Evolutionary conservation across 805 yeast species (phyloP), one percentile per base, ranked within the genome.

Genomic region (Saccharomycopsis fermentans): DNA sequence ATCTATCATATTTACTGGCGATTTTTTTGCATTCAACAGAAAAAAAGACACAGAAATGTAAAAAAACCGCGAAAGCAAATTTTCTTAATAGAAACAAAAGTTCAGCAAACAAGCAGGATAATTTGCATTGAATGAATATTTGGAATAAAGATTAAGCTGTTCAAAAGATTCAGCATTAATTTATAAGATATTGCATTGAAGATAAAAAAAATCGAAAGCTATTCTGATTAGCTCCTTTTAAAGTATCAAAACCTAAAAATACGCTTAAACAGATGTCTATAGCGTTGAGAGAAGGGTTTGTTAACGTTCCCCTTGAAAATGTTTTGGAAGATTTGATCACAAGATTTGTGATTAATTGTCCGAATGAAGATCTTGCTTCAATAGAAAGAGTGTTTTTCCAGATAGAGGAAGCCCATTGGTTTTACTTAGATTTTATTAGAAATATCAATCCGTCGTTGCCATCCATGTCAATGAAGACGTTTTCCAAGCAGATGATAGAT

Each of bases 391-490:
- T 91, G 27, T 81, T 90, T 67, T 94, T 94, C 73, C 96, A 91
- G 69, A 84, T 94, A 48, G 99, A 94, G 74, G 98, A 94, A 71
- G 99, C 99, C 1, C 97, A 90, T 65, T 94, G 99, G 99, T 94
- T 87, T 68, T 94, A 91, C 71, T 80, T 86, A 55, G 99, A 94
- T 71, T 91, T 86, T 66, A 77, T 86, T 12, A 79, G 91, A 37
- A 80, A 79, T 37, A 72, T 84, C 65, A 86, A 90, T 69, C 91
- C 94, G 3, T 70, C 77, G 35, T 75, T 92, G 59, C 98, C 97
- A 1, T 68, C 80, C 1, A 73, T 91, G 75, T 86, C 84, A 67
- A 83, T 90, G 81, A 86, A 86, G 69, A 72, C 78, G 8, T 91
- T 94, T 69, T 83, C 91, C 0, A 79, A 84, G 52, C 77, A 76